Evolutionary conservation across 2,329 filamentous ascomycete genomes (phyloP).

Genomic region (Phoma herbarum): DNA sequence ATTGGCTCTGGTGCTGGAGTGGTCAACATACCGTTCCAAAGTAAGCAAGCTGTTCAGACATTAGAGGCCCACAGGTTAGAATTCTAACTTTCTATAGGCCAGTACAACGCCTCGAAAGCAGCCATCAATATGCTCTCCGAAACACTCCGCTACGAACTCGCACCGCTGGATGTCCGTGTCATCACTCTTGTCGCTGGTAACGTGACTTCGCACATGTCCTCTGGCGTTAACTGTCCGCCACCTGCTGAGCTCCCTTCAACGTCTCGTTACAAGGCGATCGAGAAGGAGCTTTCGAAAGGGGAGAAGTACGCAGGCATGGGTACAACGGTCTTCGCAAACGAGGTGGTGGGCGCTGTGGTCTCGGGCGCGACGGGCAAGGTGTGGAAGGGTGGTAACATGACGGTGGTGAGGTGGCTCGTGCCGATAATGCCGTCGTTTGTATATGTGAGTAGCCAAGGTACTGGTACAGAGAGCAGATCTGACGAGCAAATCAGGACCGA

Average conservation of each 20-base stretch:
- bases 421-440: neutral
- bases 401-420: neutral
- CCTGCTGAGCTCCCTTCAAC: neutral
- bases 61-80: neutral
- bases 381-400: neutral
- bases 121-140: neutral
- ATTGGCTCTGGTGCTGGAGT: neutral
- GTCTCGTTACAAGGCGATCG: neutral
- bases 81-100: neutral
- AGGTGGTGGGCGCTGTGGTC: neutral
- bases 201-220: neutral
- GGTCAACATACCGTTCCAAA: neutral
- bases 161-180: neutral
- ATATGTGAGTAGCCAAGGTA: neutral
- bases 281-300: neutral
- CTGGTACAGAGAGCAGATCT: neutral
- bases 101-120: neutral
- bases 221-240: neutral
- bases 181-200: neutral
- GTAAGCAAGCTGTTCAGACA: neutral
- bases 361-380: neutral
- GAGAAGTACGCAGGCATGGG: neutral
- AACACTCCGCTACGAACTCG: neutral
- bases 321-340: neutral
- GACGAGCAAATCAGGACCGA: neutral